Conservation (phyloP, 441 rosid genomes). For the Monsonia emarginata region DNA sequence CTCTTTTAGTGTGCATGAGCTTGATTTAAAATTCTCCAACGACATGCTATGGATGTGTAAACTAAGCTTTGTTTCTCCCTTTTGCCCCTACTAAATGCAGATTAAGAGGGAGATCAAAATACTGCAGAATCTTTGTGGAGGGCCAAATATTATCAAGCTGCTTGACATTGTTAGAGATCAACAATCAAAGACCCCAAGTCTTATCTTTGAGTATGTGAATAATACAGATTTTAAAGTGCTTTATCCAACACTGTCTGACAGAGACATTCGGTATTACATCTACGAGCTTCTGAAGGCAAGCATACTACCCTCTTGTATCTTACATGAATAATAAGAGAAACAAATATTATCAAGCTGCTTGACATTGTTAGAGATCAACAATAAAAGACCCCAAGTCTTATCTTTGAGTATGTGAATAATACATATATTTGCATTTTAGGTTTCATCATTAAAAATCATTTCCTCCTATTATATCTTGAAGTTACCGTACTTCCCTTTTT, state of each 20-base stretch:
- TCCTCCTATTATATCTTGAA: no score
- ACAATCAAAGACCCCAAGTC: constrained; percentile 95
- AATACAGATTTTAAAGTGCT: constrained; percentile 92
- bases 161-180: constrained; percentile 97
- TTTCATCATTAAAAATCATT: no score
- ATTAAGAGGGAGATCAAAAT: constrained; percentile 95
- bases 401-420: no score
- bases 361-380: no score
- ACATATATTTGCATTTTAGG: no score
- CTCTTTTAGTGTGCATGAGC: no score
- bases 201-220: constrained; percentile 85
- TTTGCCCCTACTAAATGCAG: constrained; percentile 42
- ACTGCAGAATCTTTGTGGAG: constrained; percentile 94
- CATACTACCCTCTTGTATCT: constrained; percentile 21
- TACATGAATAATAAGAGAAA: no score
- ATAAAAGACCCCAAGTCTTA: no score
- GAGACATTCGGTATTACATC: constrained; percentile 79
- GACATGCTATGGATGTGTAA: neutral
- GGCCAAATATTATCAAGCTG: constrained; percentile 85
- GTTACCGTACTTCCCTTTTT: no score
- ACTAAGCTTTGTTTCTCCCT: neutral
- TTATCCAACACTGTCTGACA: constrained; percentile 80
- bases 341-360: no score
- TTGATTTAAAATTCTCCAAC: no score
- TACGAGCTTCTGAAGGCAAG: constrained; percentile 94